A percentile compares a stretch with the other conserved stretches of the same genome.
phyloP scores from a whole-genome alignment of 805 yeast genomes.

The Priceomyces carsonii region DNA sequence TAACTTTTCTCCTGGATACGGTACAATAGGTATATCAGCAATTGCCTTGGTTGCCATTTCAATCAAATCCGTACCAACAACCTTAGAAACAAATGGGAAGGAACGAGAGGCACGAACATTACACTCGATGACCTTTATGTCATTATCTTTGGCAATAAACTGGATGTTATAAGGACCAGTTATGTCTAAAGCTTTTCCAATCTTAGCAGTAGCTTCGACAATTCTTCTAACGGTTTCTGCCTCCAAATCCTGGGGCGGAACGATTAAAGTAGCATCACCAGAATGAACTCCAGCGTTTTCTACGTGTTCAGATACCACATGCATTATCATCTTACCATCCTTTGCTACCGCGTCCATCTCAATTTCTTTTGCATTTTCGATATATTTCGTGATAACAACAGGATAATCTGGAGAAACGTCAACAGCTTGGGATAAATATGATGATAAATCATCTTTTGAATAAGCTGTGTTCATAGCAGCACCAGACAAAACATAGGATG shows the following conservation, averaged over 20 bases:
- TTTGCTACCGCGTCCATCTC: constrained; percentile 99
- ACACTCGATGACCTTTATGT: constrained; percentile 97
- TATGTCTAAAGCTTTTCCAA: constrained; percentile 90
- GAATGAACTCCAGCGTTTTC: constrained; percentile 99
- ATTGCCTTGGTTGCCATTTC: constrained; percentile 97
- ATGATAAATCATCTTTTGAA: constrained; percentile 82
- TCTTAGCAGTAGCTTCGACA: constrained; percentile 93
- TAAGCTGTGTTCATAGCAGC: constrained; percentile 99
- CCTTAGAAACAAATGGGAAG: constrained; percentile 97
- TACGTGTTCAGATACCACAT: constrained; percentile 97
- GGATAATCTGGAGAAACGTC: constrained; percentile 98
- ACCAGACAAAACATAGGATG: constrained; percentile 95
- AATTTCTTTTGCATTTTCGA: constrained; percentile 95
- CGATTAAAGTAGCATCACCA: constrained; percentile 97
- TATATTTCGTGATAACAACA: constrained; percentile 94
- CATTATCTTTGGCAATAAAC: constrained; percentile 92
- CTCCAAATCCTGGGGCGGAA: constrained; percentile 94
- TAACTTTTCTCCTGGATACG: constrained; percentile 86
- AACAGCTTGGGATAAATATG: constrained; percentile 89
- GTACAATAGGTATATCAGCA: constrained; percentile 80
- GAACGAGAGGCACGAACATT: constrained; percentile 99
- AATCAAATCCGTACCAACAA: constrained; percentile 92
- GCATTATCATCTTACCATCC: constrained; percentile 93
- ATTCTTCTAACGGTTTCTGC: constrained; percentile 89
- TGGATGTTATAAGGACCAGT: constrained; percentile 98